Conservation (phyloP, 371 early-diverging fungal genomes). For the Saksenaea oblongispora region DNA sequence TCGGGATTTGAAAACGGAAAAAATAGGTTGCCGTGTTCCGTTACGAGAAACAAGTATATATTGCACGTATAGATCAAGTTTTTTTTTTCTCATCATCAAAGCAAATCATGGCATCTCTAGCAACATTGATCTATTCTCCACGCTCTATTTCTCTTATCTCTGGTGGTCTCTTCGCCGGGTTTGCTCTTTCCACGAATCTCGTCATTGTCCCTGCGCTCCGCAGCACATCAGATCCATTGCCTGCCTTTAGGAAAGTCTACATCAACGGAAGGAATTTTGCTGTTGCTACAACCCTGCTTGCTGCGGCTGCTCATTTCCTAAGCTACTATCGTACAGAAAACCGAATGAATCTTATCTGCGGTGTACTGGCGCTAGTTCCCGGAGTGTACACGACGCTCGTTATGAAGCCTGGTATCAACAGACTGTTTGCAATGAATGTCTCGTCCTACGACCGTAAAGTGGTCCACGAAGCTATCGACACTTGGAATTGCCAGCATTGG, state of each 20-base stretch:
- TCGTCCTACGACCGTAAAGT: neutral
- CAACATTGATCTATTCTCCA: neutral
- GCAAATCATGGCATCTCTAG: neutral
- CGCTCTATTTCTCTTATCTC: neutral
- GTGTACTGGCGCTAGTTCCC: neutral
- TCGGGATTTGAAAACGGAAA: no score
- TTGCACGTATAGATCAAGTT: neutral
- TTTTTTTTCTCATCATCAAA: neutral
- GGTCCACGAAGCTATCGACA: neutral
- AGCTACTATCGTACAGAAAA: slow-evolving; percentile 8
- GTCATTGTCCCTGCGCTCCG: slow-evolving; percentile 5
- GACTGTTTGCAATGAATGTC: neutral
- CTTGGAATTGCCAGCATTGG: slow-evolving; percentile 10
- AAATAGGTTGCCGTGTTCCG: no score
- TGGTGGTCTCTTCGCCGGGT: slow-evolving; percentile 15
- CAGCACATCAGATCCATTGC: slow-evolving; percentile 4
- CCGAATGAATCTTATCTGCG: neutral
- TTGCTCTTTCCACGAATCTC: slow-evolving; percentile 8
- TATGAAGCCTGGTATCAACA: slow-evolving; percentile 11
- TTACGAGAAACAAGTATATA: no score
- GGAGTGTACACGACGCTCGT: slow-evolving; percentile 6
- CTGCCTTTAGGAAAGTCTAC: slow-evolving; percentile 5
- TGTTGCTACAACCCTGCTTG: neutral
- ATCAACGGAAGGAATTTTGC: neutral
- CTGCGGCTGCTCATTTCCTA: slow-evolving; percentile 8